These are phyloP conservation scores for Alternaria brassicae DNA, from an alignment of 2,329 filamentous ascomycete genomes.

Conservation along the genomic window DNA sequence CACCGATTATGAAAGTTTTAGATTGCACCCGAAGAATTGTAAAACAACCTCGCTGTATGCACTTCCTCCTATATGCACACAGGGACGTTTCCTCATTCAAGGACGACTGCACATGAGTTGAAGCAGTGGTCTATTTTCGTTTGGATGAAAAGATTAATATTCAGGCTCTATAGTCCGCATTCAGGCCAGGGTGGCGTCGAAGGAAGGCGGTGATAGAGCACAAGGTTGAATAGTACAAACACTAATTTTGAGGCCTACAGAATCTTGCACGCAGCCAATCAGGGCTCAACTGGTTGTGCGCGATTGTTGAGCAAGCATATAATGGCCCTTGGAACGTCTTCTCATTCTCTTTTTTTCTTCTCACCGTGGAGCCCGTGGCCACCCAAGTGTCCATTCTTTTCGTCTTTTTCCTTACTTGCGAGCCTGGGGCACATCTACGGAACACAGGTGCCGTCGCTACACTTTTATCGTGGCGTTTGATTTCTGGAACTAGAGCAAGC, in stretches of 20 bases:
- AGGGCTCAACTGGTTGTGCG: not conserved
- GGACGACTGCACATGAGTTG: too few relatives aligned
- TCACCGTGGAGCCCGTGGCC: conserved; percentile 10
- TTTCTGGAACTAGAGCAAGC: conserved; percentile 3
- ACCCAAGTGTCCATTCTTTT: conserved; percentile 4
- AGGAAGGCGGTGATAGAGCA: not conserved
- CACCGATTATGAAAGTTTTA: not conserved
- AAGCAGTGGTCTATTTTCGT: too few relatives aligned
- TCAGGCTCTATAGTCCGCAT: too few relatives aligned
- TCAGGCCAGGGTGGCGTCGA: not conserved
- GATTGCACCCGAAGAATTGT: too few relatives aligned
- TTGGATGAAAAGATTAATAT: too few relatives aligned
- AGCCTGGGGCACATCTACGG: conserved; percentile 6
- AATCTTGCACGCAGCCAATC: not conserved
- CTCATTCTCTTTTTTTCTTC: conserved; percentile 2
- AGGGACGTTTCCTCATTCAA: too few relatives aligned
- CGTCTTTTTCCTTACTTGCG: not conserved
- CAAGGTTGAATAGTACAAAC: not conserved
- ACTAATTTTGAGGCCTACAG: conserved; percentile 8
- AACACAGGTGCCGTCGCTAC: conserved; percentile 9
- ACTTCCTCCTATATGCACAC: too few relatives aligned
- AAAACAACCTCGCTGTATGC: too few relatives aligned
- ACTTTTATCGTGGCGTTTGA: conserved; percentile 3
- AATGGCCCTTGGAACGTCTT: not conserved
- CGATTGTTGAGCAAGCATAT: not conserved